These are phyloP conservation scores for Populus hybrid DNA, from an alignment of 441 rosid species.

Conservation along the genomic window DNA sequence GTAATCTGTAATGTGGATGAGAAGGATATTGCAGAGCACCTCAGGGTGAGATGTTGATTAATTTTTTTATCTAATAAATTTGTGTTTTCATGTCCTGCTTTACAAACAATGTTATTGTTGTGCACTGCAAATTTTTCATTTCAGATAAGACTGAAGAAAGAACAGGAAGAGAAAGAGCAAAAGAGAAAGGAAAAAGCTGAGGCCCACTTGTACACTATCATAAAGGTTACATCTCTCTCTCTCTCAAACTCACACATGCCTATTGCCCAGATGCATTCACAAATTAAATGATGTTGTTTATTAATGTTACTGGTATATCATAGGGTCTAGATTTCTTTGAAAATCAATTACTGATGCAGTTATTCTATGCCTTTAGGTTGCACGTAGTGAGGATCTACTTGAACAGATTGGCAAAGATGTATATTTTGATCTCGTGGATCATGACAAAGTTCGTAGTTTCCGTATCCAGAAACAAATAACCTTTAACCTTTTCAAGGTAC, in stretches of 20 bases:
- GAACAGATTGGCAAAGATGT: conserved; percentile 86
- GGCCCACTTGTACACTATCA: conserved; percentile 86
- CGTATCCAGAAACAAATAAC: conserved; percentile 82
- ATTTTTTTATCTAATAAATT: not conserved
- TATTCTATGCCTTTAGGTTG: conserved; percentile 50
- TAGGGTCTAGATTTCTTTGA: not conserved
- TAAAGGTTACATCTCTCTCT: conserved; percentile 51
- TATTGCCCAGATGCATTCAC: not conserved
- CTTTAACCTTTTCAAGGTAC: conserved; percentile 76
- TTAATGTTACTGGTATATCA: not conserved
- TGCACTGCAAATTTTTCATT: not conserved
- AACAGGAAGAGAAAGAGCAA: conserved; percentile 85
- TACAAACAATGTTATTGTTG: not conserved
- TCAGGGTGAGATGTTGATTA: conserved; percentile 52
- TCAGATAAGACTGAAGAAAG: conserved; percentile 87
- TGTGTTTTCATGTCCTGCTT: not conserved
- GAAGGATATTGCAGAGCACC: conserved; percentile 95
- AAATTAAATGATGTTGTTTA: not conserved
- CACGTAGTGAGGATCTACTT: conserved; percentile 69
- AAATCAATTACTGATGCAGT: conserved; percentile 11
- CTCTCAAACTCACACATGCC: not conserved
- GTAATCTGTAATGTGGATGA: conserved; percentile 92
- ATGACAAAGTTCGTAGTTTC: conserved; percentile 79
- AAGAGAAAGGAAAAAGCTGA: conserved; percentile 84
- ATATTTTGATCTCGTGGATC: conserved; percentile 94